Evolutionary conservation across 352 stramenopile species (phyloP).

Genomic region (Globisporangium alternatum): DNA sequence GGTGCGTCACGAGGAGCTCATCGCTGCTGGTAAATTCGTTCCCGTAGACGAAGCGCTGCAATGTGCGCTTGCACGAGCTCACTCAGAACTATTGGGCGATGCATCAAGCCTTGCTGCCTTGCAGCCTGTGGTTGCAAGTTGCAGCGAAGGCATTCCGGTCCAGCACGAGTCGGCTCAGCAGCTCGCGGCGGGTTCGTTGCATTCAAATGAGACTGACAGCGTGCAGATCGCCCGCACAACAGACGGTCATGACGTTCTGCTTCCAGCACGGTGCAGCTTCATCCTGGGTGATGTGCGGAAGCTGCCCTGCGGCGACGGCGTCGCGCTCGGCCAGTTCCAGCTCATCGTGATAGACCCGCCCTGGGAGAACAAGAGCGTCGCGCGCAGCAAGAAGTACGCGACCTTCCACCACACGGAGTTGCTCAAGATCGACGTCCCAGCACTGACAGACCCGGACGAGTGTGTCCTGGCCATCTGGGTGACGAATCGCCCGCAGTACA

Average conservation of each 20-base stretch:
- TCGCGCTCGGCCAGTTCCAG: conserved; percentile 19
- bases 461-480: conserved; percentile 75
- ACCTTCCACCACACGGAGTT: conserved; percentile 64
- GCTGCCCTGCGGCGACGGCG: neutral
- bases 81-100: conserved; percentile 17
- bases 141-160: neutral
- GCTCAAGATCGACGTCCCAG: conserved; percentile 36
- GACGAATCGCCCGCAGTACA: conserved; percentile 63
- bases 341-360: conserved; percentile 71
- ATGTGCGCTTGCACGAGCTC: conserved; percentile 21
- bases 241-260: conserved; percentile 10
- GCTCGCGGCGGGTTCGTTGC: neutral
- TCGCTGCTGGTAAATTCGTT: conserved; percentile 47
- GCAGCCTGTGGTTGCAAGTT: neutral
- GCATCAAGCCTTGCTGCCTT: conserved; percentile 18
- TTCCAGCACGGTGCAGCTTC: conserved; percentile 29
- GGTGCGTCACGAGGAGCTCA: conserved; percentile 34
- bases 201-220: conserved; percentile 13
- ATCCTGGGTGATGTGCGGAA: conserved; percentile 24
- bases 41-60: conserved; percentile 26
- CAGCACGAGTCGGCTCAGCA: neutral
- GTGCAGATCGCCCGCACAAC: conserved; percentile 14
- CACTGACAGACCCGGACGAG: conserved; percentile 28
- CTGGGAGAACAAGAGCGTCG: conserved; percentile 80
- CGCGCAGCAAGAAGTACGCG: conserved; percentile 45